Evolutionary conservation across 2,329 filamentous ascomycete genomes (phyloP).

Genomic region (Pestalotiopsis fici): DNA sequence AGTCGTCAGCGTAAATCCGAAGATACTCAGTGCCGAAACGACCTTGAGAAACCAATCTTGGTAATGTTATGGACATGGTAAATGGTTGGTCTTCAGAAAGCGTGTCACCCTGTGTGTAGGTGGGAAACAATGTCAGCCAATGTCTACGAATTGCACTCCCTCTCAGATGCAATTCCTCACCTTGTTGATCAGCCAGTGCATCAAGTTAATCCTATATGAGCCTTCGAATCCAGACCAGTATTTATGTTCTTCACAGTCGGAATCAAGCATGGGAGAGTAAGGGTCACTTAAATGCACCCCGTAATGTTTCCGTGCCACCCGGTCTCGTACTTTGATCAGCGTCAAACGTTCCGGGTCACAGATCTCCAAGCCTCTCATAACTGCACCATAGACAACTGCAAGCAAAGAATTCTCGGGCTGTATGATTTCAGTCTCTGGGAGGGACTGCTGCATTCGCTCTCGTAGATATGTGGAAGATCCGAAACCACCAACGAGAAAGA

Average conservation of each 20-base stretch:
- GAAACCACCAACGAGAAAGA: conserved; percentile 51
- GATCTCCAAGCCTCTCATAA: conserved; percentile 47
- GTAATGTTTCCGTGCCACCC: conserved; percentile 45
- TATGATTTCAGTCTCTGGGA: conserved; percentile 42
- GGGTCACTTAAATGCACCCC: conserved; percentile 28
- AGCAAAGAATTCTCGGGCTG: conserved; percentile 52
- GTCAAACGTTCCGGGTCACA: conserved; percentile 33
- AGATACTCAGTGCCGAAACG: neutral
- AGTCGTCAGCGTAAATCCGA: neutral
- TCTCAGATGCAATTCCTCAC: conserved; percentile 21
- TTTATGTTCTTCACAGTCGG: conserved; percentile 1
- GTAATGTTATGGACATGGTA: conserved; percentile 25
- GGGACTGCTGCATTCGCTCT: conserved; percentile 33
- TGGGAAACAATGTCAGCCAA: no score
- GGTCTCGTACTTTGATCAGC: conserved; percentile 38
- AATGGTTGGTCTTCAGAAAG: conserved; percentile 42
- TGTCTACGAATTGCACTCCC: no score
- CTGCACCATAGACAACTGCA: conserved; percentile 52
- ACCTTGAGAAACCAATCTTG: neutral
- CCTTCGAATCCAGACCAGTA: conserved; percentile 14
- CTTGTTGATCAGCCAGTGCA: conserved; percentile 45
- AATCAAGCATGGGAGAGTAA: conserved; percentile 14
- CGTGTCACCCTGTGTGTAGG: conserved; percentile 30
- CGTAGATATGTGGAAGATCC: conserved; percentile 47
- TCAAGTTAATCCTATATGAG: conserved; percentile 22